Percentiles rank a stretch among this genome's conserved stretches.
These are phyloP conservation scores for Zizania palustris DNA, from an alignment of 202 grass and related monocot genomes.

Conservation along the genomic window DNA sequence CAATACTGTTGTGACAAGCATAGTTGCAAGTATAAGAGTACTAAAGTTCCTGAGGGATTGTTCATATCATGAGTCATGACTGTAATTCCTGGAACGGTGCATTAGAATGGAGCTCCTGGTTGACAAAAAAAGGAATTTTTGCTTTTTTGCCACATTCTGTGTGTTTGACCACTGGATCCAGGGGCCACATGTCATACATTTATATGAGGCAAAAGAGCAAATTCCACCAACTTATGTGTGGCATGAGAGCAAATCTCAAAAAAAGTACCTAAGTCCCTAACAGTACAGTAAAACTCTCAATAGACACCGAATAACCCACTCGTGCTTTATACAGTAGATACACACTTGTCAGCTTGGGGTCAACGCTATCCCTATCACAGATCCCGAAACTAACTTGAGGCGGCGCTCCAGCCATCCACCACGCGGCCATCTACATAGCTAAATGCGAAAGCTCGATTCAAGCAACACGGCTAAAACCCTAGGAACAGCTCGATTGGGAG, in stretches of 20 bases:
- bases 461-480: conserved; percentile 24
- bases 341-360: background rate
- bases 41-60: background rate
- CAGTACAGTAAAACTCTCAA: background rate
- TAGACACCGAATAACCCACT: background rate
- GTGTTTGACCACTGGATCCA: too few species aligned
- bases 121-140: background rate
- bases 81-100: background rate
- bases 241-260: too few species aligned
- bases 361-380: conserved; percentile 45
- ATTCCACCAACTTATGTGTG: too few species aligned
- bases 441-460: background rate
- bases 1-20: background rate
- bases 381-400: conserved; percentile 31
- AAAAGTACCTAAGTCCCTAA: background rate
- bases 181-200: too few species aligned
- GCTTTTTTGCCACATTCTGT: too few species aligned
- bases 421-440: background rate
- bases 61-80: background rate
- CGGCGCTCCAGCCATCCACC: background rate
- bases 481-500: background rate
- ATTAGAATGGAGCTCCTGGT: background rate
- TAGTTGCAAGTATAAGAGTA: background rate
- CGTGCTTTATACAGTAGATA: background rate
- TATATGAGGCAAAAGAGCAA: too few species aligned